phyloP scores from a whole-genome alignment of 257 asterid genomes.

The Nicotiana attenuata region DNA sequence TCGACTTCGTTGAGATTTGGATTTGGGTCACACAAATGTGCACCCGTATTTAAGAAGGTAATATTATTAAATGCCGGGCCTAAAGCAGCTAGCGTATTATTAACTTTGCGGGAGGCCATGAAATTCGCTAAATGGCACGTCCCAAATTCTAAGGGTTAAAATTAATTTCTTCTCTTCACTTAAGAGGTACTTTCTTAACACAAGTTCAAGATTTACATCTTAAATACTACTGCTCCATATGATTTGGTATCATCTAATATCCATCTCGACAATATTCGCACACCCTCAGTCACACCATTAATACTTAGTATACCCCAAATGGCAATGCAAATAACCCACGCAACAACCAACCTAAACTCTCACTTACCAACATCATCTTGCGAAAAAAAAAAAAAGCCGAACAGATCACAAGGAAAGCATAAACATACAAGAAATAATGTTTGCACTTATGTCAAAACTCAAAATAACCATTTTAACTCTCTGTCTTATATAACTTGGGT shows the following conservation, averaged over 20 bases:
- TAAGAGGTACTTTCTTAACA: background rate
- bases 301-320: background rate
- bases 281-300: background rate
- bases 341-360: background rate
- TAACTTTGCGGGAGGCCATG: no score
- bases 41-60: no score
- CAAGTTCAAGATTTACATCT: background rate
- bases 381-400: background rate
- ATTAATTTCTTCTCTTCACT: background rate
- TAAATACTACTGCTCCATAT: background rate
- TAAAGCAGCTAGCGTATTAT: no score
- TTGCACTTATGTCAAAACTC: background rate
- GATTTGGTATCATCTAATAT: background rate
- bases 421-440: background rate
- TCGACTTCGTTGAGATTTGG: no score
- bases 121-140: no score
- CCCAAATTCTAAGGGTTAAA: no score
- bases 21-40: no score
- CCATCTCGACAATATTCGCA: background rate
- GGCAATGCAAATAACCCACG: background rate
- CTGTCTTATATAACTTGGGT: background rate
- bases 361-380: background rate
- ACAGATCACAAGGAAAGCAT: background rate
- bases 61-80: no score
- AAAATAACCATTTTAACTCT: background rate